Base-by-base conservation (phyloP, 2,329 filamentous ascomycete species). In the Aureobasidium melanogenum region DNA sequence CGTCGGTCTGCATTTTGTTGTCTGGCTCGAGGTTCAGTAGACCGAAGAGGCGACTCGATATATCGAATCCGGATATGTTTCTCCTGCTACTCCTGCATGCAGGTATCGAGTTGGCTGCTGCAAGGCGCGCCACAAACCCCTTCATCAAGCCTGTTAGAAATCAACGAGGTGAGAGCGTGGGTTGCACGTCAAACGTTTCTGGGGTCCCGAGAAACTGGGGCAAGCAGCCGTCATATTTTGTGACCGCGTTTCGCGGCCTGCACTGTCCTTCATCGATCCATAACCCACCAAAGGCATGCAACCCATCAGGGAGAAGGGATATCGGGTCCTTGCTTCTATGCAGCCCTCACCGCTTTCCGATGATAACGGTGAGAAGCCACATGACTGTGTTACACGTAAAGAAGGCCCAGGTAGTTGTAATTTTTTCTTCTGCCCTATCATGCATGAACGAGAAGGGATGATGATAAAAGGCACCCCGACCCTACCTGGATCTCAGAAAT, bases 271-370 rank as follows among this genome's bases (percentile, higher is more conserved):
- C n/a, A 10, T 54, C n/a, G 34, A 51, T 38, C 19, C 19, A 28
- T 30, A 7, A 54, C 50, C n/a, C 30, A n/a, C n/a, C 38, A 32
- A 56, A 56, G 52, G 52, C 38, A 44, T 39, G 52, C 52, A 44
- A 10, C 32, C 36, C 28, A 44, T 26, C 44, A 19, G 52, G 52
- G 39, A 30, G 17, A 36, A 19, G 22, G 36, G 36, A 54, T 28
- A 41, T 54, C 24, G 38, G 52, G 52, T 56, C 52, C 52, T 56
- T 56, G 52, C 52, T 43, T 56, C 51, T 39, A 26, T 56, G 52
- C 52, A 56, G 41, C 30, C 30, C 41, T 36, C 54, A 57, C 54
- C 54, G 54, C 54, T 30, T n/a, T n/a, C 52, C 30, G 34, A 22
- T 26, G 14, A 10, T 30, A 36, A 57, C 54, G 54, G 54, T 41